Base-by-base conservation (phyloP, 208 protist species). In the Crithidia brevicula region DNA sequence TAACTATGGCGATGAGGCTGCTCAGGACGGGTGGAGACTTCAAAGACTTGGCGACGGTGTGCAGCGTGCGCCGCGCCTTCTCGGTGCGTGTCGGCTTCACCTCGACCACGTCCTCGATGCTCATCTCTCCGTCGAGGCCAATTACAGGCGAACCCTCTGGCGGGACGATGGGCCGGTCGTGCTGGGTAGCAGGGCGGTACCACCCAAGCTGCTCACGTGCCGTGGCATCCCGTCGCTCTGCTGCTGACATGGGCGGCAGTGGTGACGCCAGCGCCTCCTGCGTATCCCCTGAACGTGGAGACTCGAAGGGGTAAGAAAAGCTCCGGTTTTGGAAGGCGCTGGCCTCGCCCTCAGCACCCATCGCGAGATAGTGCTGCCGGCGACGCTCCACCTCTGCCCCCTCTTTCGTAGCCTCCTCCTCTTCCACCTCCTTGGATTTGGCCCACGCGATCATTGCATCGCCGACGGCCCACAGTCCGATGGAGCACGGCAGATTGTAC, bases 401-500 rank as follows among this genome's bases (percentile, higher is more conserved):
- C 25, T 52, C 57, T 0, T 28, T 18, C 51, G 4, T 6, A 15
- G n/a, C 49, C 45, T 65, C 53, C 33, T 63, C 66, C 27, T 47
- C 53, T 36, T 42, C 47, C 47, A 80, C 62, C 31, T 77, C 70
- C 46, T 72, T 67, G 22, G 16, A 8, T 43, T 74, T 74, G 18
- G 69, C 69, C 23, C 33, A 57, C 9, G 51, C 67, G 43, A 86
- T 82, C 31, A 86, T 56, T 5, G 81, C 52, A 33, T 86, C 81
- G 23, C 81, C 81, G 22, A 86, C 42, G 5, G 69, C 75, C 85
- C 83, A 94, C 0, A 88, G 73, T 0, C 77, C 81, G 30, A 89
- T 74, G 25, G 81, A 85, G 61, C 77, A 86, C 33, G 81, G 28
- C 27, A 91, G 76, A 62, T 89, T 94, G 74, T 92, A 92, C 1